Percentiles rank a stretch among this genome's conserved stretches.
phyloP scores from a whole-genome alignment of 2,329 filamentous ascomycete genomes.

The Elsinoe batatas region DNA sequence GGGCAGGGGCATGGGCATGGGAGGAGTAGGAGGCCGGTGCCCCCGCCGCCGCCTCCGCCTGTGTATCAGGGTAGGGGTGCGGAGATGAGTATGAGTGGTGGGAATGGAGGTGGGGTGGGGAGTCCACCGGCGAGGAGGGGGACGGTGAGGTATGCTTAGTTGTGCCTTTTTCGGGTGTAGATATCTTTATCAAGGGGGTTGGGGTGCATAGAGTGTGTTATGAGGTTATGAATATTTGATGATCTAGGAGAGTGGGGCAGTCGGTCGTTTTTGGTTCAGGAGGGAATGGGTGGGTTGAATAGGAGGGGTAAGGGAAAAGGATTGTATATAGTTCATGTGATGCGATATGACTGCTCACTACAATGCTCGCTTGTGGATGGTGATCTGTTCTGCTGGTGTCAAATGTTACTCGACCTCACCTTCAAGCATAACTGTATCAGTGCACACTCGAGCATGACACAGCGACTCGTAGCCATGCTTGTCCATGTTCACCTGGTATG shows the following conservation, averaged over 20 bases:
- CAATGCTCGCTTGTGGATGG: neutral
- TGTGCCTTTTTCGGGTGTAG: neutral
- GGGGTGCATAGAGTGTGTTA: neutral
- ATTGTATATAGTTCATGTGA: neutral
- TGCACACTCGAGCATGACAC: no score
- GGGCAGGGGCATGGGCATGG: neutral
- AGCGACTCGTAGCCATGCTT: no score
- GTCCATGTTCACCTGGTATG: no score
- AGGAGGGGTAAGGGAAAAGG: neutral
- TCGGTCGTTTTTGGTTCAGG: neutral
- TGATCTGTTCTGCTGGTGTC: no score
- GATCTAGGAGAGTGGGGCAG: neutral
- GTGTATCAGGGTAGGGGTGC: neutral
- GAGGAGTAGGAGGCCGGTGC: neutral
- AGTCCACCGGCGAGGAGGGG: conserved; percentile 12
- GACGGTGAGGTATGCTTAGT: conserved; percentile 17
- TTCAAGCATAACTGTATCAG: no score
- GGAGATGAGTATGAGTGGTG: conserved; percentile 2
- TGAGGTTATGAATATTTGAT: conserved; percentile 4
- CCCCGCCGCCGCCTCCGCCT: conserved; percentile 6
- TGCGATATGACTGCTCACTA: neutral
- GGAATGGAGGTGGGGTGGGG: conserved; percentile 8
- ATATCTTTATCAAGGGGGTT: neutral
- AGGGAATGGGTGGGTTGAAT: neutral
- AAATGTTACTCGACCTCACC: no score